Evolutionary conservation across 768 basidiomycete species (phyloP).

Genomic region (Mycena amicta): DNA sequence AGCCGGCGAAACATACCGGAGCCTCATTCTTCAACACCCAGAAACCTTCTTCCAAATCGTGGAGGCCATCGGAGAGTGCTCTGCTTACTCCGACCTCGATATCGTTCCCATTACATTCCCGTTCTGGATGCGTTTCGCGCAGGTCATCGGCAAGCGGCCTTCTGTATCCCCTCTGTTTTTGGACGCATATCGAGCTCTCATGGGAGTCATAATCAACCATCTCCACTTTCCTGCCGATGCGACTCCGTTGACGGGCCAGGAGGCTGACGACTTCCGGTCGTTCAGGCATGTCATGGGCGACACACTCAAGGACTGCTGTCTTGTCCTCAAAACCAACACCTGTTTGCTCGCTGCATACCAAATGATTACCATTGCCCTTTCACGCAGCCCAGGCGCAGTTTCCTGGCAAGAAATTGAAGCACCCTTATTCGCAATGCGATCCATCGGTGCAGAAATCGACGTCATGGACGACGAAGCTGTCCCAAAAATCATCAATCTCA

Average conservation of each 20-base stretch:
- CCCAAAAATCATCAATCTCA: constrained; percentile 95
- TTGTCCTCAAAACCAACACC: constrained; percentile 83
- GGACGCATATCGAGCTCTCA: constrained; percentile 82
- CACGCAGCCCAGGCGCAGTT: constrained; percentile 54
- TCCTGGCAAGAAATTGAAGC: constrained; percentile 98
- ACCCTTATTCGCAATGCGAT: constrained; percentile 94
- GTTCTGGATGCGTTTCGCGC: constrained; percentile 98
- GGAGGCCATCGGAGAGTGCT: constrained; percentile 90
- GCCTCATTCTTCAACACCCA: constrained; percentile 84
- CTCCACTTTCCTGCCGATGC: constrained; percentile 87
- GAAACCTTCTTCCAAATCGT: constrained; percentile 95
- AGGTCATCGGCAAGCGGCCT: constrained; percentile 77
- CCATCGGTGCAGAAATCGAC: constrained; percentile 96
- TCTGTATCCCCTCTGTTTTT: constrained; percentile 75
- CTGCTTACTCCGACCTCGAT: constrained; percentile 91
- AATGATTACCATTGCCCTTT: constrained; percentile 74
- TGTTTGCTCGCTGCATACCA: constrained; percentile 84
- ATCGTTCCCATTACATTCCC: constrained; percentile 97
- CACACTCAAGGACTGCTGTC: constrained; percentile 97
- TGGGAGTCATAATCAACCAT: constrained; percentile 85
- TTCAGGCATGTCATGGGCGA: constrained; percentile 99
- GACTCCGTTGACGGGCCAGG: constrained; percentile 69
- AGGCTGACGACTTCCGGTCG: constrained; percentile 89
- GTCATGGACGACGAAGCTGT: constrained; percentile 78
- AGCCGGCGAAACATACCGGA: constrained; percentile 94